Percentiles rank a stretch among this genome's conserved stretches.
phyloP scores from a whole-genome alignment of 495 filamentous ascomycete species.

The Glonium stellatum region DNA sequence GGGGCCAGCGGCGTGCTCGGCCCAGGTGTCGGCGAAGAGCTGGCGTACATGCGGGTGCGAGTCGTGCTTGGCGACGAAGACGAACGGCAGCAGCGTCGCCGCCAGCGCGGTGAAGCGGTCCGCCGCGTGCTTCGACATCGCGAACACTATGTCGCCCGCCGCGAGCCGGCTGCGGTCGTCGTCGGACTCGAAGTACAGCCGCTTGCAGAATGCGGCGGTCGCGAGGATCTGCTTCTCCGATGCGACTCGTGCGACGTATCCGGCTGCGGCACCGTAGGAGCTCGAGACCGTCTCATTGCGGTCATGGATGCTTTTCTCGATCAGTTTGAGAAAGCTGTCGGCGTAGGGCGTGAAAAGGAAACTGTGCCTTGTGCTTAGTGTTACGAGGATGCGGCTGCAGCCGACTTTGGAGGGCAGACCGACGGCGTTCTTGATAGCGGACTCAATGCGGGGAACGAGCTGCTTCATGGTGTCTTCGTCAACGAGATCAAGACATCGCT shows the following conservation, averaged over 20 bases:
- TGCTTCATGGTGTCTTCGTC: slow-evolving; percentile 68
- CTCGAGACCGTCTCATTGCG: slow-evolving; percentile 84
- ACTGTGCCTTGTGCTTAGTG: slow-evolving; percentile 71
- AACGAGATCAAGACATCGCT: slow-evolving; percentile 78
- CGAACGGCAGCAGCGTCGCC: slow-evolving; percentile 68
- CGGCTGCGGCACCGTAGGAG: slow-evolving; percentile 76
- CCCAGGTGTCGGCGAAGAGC: slow-evolving; percentile 76
- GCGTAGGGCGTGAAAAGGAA: slow-evolving; percentile 70
- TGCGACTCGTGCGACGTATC: slow-evolving; percentile 74
- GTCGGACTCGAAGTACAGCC: slow-evolving; percentile 65
- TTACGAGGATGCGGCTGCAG: slow-evolving; percentile 75
- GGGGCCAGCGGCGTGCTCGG: slow-evolving; percentile 77
- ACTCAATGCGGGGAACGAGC: slow-evolving; percentile 63
- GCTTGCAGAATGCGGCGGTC: slow-evolving; percentile 58
- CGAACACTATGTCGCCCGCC: slow-evolving; percentile 69
- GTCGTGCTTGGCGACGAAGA: slow-evolving; percentile 83
- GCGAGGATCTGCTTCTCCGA: slow-evolving; percentile 61
- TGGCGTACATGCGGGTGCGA: slow-evolving; percentile 66
- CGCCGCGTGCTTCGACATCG: slow-evolving; percentile 73
- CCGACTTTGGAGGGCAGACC: slow-evolving; percentile 91
- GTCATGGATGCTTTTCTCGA: slow-evolving; percentile 75
- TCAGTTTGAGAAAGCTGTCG: slow-evolving; percentile 64
- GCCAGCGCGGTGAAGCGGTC: slow-evolving; percentile 80
- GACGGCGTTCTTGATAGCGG: slow-evolving; percentile 73
- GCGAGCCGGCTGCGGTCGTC: slow-evolving; percentile 66